Conservation (phyloP, 495 filamentous ascomycete species). For the Saxophila tyrrhenica region DNA sequence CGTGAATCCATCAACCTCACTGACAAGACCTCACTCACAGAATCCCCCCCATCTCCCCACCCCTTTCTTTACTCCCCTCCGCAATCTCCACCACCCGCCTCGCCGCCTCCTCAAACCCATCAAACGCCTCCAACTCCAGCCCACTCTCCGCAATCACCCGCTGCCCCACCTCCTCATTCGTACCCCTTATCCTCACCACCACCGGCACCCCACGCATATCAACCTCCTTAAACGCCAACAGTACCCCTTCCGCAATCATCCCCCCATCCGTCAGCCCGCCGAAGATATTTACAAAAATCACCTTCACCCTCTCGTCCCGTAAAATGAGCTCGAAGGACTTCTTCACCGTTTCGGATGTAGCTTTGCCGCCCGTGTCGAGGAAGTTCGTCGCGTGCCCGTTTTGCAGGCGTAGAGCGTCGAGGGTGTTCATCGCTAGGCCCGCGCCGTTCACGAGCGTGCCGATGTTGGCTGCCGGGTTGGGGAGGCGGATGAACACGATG, state of each 20-base stretch:
- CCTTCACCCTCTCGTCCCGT: conserved; percentile 56
- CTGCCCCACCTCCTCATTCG: conserved; percentile 67
- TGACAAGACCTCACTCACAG: not conserved
- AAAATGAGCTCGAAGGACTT: conserved; percentile 62
- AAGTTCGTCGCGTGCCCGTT: conserved; percentile 59
- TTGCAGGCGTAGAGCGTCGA: conserved; percentile 59
- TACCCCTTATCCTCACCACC: conserved; percentile 73
- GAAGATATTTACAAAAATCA: conserved; percentile 84
- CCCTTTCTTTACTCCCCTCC: no score
- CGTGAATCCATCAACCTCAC: no score
- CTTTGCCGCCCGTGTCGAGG: conserved; percentile 83
- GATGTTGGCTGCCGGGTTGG: conserved; percentile 38
- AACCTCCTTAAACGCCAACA: conserved; percentile 56
- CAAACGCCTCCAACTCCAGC: conserved; percentile 61
- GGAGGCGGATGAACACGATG: conserved; percentile 57
- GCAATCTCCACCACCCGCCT: conserved; percentile 62
- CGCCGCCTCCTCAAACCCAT: conserved; percentile 72
- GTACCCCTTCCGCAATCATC: conserved; percentile 79
- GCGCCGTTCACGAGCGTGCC: conserved; percentile 80
- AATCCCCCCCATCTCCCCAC: not conserved
- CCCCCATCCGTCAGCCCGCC: conserved; percentile 74
- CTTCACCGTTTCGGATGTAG: conserved; percentile 74
- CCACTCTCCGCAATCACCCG: conserved; percentile 68
- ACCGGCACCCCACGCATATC: conserved; percentile 47
- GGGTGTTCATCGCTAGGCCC: conserved; percentile 85